Base-by-base conservation (phyloP, 169 alveolate species). In the Babesia divergens region DNA sequence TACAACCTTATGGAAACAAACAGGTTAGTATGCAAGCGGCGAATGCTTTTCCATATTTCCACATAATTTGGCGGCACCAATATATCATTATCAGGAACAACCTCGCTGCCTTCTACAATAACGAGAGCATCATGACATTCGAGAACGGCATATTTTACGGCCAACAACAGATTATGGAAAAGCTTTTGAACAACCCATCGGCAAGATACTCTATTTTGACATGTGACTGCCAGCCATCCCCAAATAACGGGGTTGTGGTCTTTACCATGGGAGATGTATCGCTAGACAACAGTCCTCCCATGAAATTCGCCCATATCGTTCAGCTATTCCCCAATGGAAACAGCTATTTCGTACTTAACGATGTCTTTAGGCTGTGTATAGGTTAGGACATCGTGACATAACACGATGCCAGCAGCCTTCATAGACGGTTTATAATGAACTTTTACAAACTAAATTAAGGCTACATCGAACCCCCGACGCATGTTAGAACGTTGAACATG, bases 91-190 rank as follows among this genome's bases (percentile, higher is more conserved):
- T 18, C 47, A 80, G 88, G 62, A 68, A 68, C 44, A 42, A 44
- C 9, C 37, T 80, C 40, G 83, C 84, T 18, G 58, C 68, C 51
- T 89, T 93, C 54, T 93, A 90, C 84, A 91, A 86, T 53, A 91
- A 84, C 44, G 92, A 93, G 65, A 91, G 95, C 58, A 91, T 91
- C 93, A 84, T 93, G 59, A 93, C 94, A 2, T 93, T 91, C 62
- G 97, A 93, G 60, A 88, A 91, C 52, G 92, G 83, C 38, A 77
- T 64, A 6, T 66, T 74, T 67, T 58, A 67, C 47, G 97, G 97
- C 6, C 90, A 69, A 46, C 74, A 84, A 14, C 87, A 84, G 60
- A 93, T 93, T 35, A 59, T 93, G 59, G 92, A 82, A 68, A 93
- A 93, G 72, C 72, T 91, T 28, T 50, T 72, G 43, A 44, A 88